A percentile compares a stretch with the other conserved stretches of the same genome.
These are phyloP conservation scores for Bidens hawaiensis DNA, from an alignment of 140 eudicot species.

Conservation along the genomic window DNA sequence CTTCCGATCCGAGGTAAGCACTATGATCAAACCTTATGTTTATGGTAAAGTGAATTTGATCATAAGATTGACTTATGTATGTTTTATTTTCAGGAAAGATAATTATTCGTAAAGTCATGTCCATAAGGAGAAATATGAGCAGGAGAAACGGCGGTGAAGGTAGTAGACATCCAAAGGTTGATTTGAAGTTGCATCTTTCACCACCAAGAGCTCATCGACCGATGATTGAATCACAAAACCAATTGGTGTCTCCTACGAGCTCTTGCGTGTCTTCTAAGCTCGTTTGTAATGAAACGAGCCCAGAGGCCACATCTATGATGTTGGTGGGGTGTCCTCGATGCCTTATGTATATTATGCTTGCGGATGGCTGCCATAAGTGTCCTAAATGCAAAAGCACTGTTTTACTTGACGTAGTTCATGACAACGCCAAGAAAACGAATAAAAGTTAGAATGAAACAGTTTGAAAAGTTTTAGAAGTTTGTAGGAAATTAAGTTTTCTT, in stretches of 20 bases:
- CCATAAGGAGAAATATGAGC: constrained; percentile 33
- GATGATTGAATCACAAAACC: constrained; percentile 41
- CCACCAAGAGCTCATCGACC: constrained; percentile 43
- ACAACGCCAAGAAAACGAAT: constrained; percentile 35
- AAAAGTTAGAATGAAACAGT: constrained; percentile 18
- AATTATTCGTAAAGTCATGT: neutral
- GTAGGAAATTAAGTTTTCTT: constrained; percentile 12
- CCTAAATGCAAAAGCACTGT: constrained; percentile 90
- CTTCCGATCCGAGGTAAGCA: constrained; percentile 26
- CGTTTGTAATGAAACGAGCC: constrained; percentile 39
- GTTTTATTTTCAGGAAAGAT: constrained; percentile 7
- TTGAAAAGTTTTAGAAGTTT: neutral
- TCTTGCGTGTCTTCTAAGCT: constrained; percentile 77
- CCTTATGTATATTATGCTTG: constrained; percentile 82
- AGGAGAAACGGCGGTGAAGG: constrained; percentile 37
- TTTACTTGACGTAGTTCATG: constrained; percentile 60
- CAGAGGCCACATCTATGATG: constrained; percentile 74
- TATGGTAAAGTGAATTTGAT: neutral
- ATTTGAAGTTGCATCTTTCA: constrained; percentile 65
- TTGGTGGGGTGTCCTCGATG: constrained; percentile 90
- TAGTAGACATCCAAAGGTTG: constrained; percentile 41
- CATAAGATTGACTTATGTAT: constrained; percentile 14
- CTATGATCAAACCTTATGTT: constrained; percentile 14
- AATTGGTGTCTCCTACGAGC: constrained; percentile 59
- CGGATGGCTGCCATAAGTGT: constrained; percentile 61